Conservation (phyloP, 78 protist species). For the Bodo saltans region DNA sequence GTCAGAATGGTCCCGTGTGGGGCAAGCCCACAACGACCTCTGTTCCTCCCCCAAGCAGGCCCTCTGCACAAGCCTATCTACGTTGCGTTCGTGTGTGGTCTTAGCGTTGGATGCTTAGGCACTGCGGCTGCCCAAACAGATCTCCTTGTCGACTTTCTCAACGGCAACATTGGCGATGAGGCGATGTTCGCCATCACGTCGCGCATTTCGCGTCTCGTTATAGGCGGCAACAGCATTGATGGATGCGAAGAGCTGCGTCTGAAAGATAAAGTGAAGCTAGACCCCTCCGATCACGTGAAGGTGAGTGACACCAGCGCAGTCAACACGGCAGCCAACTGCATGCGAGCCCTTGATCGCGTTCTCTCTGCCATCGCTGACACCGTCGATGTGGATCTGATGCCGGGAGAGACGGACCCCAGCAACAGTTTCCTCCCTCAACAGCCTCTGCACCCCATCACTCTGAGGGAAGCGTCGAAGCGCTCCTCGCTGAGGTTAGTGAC, state of each 20-base stretch:
- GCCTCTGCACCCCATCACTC: conserved; percentile 40
- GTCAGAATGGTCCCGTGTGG: no score
- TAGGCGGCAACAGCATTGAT: background rate
- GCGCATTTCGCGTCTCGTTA: background rate
- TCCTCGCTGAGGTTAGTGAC: conserved; percentile 6
- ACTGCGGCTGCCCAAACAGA: background rate
- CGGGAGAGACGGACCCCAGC: conserved; percentile 42
- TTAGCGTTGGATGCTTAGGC: background rate
- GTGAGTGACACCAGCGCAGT: background rate
- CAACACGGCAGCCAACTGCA: background rate
- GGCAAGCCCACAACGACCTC: background rate
- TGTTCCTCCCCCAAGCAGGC: background rate
- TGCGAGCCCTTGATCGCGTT: conserved; percentile 9
- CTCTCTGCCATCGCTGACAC: background rate
- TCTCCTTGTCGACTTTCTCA: background rate
- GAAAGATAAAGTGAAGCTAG: background rate
- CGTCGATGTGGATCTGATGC: conserved; percentile 49
- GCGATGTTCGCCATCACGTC: background rate
- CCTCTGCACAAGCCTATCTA: background rate
- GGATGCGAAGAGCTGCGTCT: background rate
- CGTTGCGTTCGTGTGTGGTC: conserved; percentile 8
- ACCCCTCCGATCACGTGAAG: background rate
- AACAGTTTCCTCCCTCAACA: conserved; percentile 44
- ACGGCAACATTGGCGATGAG: background rate
- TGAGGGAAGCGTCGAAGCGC: background rate